These are phyloP conservation scores for Nitzschia putrida DNA, from an alignment of 108 stramenopile genomes.

Conservation along the genomic window DNA sequence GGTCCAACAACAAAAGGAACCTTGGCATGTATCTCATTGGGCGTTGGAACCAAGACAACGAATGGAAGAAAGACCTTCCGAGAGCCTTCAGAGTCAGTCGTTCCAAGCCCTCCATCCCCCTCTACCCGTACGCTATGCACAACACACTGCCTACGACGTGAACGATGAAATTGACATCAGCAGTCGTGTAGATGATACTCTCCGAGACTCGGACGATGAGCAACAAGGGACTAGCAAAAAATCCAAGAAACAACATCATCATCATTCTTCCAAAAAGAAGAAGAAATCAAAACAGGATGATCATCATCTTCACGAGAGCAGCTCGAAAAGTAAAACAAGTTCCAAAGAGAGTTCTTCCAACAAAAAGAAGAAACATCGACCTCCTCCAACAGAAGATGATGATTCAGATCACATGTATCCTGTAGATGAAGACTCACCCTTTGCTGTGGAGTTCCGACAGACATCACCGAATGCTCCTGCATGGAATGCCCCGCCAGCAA, in stretches of 20 bases:
- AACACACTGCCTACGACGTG: neutral
- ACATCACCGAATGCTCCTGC: too few relatives aligned
- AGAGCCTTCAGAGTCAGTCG: neutral
- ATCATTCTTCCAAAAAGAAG: neutral
- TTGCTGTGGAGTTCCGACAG: neutral
- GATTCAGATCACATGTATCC: neutral
- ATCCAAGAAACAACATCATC: neutral
- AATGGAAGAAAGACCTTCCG: constrained; percentile 1
- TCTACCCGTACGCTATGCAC: too few relatives aligned
- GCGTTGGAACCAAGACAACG: neutral
- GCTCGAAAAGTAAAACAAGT: neutral
- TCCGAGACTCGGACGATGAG: neutral
- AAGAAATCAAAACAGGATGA: neutral
- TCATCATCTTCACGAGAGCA: neutral
- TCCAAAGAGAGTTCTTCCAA: neutral
- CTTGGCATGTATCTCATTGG: neutral
- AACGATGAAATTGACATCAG: neutral
- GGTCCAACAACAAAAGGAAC: neutral
- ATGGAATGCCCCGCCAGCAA: too few relatives aligned
- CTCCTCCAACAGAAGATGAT: neutral
- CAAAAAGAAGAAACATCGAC: neutral
- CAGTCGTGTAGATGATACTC: neutral
- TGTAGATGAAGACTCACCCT: neutral
- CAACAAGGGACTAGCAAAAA: neutral
- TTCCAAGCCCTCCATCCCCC: neutral